Evolutionary conservation across 176 grass and related monocot genomes (phyloP).

Genomic region (Bonia amplexicaulis): DNA sequence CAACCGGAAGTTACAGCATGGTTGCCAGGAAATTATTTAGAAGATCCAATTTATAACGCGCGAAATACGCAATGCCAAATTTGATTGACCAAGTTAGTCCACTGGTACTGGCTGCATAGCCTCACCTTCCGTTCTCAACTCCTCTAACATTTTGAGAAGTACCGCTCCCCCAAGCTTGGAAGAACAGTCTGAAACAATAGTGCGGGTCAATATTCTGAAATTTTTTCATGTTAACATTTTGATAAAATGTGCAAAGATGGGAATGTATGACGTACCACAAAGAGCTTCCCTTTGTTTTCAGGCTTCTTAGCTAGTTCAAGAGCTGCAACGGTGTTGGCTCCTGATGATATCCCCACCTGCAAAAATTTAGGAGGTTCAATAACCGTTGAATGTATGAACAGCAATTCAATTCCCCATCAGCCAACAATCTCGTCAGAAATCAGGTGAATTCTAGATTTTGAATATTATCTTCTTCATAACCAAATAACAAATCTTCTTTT

Average conservation of each 20-base stretch:
- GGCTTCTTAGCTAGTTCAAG: conserved; percentile 70
- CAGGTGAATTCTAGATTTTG: background rate
- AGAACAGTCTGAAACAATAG: background rate
- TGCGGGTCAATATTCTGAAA: background rate
- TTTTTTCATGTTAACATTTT: background rate
- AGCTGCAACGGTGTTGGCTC: conserved; percentile 86
- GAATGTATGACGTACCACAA: background rate
- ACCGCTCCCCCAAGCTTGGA: too few species aligned
- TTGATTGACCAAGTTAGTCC: too few species aligned
- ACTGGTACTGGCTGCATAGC: too few species aligned
- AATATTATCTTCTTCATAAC: background rate
- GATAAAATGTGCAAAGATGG: background rate
- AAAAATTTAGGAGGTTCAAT: conserved; percentile 1
- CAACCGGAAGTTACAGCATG: too few species aligned
- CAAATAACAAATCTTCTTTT: too few species aligned
- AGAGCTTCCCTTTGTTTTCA: conserved; percentile 43
- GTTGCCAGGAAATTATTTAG: too few species aligned
- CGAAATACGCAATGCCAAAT: too few species aligned
- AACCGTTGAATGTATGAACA: background rate
- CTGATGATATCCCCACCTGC: conserved; percentile 94
- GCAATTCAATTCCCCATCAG: background rate
- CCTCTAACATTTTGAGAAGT: too few species aligned
- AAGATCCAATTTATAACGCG: too few species aligned
- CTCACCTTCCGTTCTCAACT: too few species aligned
- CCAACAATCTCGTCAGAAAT: background rate